phyloP scores from a whole-genome alignment of 352 stramenopile genomes.

The Pythium rishiriense region DNA sequence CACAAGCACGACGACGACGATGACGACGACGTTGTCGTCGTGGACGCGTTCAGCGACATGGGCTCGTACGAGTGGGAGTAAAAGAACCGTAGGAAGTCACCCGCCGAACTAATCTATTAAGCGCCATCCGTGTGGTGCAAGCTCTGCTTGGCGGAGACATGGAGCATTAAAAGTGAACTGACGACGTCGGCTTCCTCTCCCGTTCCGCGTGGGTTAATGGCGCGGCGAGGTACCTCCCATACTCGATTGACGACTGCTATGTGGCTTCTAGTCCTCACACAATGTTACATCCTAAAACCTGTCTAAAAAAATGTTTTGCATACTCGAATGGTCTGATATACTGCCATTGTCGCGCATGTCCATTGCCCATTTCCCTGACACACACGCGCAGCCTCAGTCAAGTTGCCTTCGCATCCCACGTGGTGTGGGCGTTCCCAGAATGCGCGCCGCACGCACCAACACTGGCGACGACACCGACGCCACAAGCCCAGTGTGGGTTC shows the following conservation, averaged over 20 bases:
- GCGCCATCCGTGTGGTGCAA: too few species aligned
- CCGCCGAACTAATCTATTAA: too few species aligned
- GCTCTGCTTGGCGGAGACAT: too few species aligned
- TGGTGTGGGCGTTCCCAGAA: not conserved
- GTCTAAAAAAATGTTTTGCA: not conserved
- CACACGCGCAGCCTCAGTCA: too few species aligned
- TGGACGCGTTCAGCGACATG: not conserved
- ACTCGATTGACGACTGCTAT: too few species aligned
- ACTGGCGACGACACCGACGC: not conserved
- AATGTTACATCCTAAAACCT: not conserved
- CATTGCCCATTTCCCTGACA: too few species aligned
- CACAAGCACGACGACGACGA: not conserved
- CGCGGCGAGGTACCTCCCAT: too few species aligned
- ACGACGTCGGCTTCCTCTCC: not conserved
- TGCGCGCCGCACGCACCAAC: not conserved
- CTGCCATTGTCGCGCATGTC: too few species aligned
- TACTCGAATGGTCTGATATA: too few species aligned
- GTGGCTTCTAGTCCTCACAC: too few species aligned
- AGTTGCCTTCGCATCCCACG: not conserved
- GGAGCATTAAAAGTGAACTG: too few species aligned
- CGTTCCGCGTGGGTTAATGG: too few species aligned
- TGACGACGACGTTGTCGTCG: slow-evolving; percentile 7
- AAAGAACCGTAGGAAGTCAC: not conserved
- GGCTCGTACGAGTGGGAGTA: not conserved
- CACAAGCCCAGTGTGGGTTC: not conserved